These are phyloP conservation scores for Populus tomentosa DNA, from an alignment of 441 rosid genomes.

Conservation along the genomic window DNA sequence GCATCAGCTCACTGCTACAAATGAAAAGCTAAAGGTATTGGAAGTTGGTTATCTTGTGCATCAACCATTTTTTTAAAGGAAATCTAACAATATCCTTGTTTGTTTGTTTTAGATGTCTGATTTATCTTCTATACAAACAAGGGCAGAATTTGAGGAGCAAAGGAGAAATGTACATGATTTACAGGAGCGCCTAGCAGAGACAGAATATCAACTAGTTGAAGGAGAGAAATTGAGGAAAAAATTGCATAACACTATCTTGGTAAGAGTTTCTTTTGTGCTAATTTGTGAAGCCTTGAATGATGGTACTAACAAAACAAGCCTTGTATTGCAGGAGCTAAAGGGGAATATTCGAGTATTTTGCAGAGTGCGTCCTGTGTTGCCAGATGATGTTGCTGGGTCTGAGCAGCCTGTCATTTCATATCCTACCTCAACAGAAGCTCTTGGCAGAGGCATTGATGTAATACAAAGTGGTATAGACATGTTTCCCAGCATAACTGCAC, in stretches of 20 bases:
- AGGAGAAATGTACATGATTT: conserved; percentile 35
- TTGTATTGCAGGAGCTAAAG: conserved; percentile 70
- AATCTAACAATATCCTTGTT: not conserved
- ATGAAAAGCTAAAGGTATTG: conserved; percentile 76
- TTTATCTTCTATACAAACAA: conserved; percentile 50
- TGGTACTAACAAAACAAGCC: not conserved
- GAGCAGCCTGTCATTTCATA: conserved; percentile 60
- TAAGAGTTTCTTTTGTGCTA: conserved; percentile 20
- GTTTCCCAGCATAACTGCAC: not conserved
- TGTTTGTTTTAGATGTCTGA: conserved; percentile 48
- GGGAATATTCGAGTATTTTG: conserved; percentile 97
- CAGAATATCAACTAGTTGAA: conserved; percentile 59
- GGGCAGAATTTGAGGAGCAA: conserved; percentile 56
- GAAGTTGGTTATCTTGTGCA: not conserved
- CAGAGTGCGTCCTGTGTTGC: conserved; percentile 84
- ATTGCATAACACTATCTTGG: conserved; percentile 93
- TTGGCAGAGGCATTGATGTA: conserved; percentile 81
- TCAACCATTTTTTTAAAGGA: not conserved
- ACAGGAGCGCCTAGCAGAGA: conserved; percentile 59
- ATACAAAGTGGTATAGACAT: conserved; percentile 63
- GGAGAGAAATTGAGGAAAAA: conserved; percentile 85
- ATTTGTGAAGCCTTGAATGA: not conserved
- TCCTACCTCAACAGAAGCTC: conserved; percentile 68
- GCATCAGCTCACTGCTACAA: conserved; percentile 63
- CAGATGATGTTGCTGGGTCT: conserved; percentile 65